A percentile compares a stretch with the other conserved stretches of the same genome.
Evolutionary conservation across 2,329 filamentous ascomycete genomes (phyloP).

Genomic region (Alternaria sp.): DNA sequence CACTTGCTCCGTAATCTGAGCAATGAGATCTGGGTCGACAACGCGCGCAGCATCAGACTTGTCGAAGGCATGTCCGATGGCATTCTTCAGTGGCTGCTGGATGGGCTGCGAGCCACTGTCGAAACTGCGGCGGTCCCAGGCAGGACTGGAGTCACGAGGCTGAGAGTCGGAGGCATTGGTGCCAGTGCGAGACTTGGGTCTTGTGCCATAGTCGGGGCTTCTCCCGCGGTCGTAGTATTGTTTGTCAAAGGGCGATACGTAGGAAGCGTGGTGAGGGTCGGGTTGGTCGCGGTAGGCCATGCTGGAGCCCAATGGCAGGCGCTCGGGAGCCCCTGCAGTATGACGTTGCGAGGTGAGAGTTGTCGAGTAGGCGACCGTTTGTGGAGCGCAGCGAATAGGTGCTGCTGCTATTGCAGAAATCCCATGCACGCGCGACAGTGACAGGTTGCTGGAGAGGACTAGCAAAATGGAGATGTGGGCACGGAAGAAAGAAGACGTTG

Average conservation of each 20-base stretch:
- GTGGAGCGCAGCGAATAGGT: constrained; percentile 26
- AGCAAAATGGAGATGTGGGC: constrained; percentile 6
- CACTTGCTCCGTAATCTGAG: constrained; percentile 66
- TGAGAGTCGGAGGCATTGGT: constrained; percentile 41
- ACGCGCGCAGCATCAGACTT: constrained; percentile 57
- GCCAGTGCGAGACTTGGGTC: constrained; percentile 32
- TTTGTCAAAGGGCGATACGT: constrained; percentile 27
- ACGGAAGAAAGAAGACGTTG: constrained; percentile 6
- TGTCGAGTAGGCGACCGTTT: constrained; percentile 8
- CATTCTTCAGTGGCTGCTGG: constrained; percentile 61
- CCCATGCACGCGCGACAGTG: constrained; percentile 25
- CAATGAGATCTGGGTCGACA: constrained; percentile 66
- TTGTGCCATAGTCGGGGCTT: constrained; percentile 30
- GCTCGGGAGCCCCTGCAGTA: constrained; percentile 18
- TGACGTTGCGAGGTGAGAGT: constrained; percentile 22
- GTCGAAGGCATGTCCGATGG: constrained; percentile 63
- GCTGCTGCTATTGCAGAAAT: constrained; percentile 27
- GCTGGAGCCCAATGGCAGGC: constrained; percentile 17
- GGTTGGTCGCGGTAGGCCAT: constrained; percentile 26
- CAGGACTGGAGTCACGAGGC: constrained; percentile 12
- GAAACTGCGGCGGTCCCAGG: constrained; percentile 10
- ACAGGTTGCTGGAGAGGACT: constrained; percentile 7
- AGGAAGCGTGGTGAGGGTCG: constrained; percentile 20
- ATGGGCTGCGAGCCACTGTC: constrained; percentile 42
- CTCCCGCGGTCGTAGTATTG: constrained; percentile 34